Conservation (phyloP, 768 basidiomycete species). For the Galerina sulciceps region DNA sequence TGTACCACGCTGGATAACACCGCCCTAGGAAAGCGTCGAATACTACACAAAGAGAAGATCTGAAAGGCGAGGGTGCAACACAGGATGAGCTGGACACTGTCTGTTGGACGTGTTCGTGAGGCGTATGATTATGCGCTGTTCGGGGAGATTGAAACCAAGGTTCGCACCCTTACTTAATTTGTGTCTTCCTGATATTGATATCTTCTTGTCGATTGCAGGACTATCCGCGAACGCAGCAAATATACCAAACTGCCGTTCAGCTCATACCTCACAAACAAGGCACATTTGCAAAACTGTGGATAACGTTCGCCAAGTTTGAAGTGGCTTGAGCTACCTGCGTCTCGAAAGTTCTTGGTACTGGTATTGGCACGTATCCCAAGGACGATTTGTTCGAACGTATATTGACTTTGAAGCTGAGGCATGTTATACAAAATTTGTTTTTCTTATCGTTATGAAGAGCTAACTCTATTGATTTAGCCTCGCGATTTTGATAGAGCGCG, state of each 20-base stretch:
- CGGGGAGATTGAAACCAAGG: conserved; percentile 95
- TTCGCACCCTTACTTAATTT: conserved; percentile 29
- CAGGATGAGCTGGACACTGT: conserved; percentile 70
- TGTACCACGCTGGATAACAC: conserved; percentile 88
- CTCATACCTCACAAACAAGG: conserved; percentile 96
- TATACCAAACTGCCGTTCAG: conserved; percentile 87
- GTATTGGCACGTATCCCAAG: conserved; percentile 96
- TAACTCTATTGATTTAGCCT: conserved; percentile 48
- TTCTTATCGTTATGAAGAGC: not conserved
- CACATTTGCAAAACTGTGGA: conserved; percentile 97
- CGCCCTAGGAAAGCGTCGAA: conserved; percentile 95
- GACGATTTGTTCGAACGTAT: conserved; percentile 96
- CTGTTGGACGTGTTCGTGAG: conserved; percentile 77
- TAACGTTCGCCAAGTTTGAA: conserved; percentile 94
- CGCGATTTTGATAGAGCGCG: conserved; percentile 96
- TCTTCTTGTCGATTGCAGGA: conserved; percentile 59
- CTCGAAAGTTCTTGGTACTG: conserved; percentile 88
- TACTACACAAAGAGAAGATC: conserved; percentile 97
- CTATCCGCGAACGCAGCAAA: conserved; percentile 81
- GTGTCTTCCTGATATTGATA: not conserved
- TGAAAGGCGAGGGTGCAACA: conserved; percentile 76
- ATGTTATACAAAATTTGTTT: too few relatives aligned
- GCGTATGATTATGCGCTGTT: conserved; percentile 98
- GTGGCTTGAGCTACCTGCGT: conserved; percentile 81
- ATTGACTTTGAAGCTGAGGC: conserved; percentile 92